Base-by-base conservation (phyloP, 1,139 yeast genomes). In the Suhomyces wounanorum region DNA sequence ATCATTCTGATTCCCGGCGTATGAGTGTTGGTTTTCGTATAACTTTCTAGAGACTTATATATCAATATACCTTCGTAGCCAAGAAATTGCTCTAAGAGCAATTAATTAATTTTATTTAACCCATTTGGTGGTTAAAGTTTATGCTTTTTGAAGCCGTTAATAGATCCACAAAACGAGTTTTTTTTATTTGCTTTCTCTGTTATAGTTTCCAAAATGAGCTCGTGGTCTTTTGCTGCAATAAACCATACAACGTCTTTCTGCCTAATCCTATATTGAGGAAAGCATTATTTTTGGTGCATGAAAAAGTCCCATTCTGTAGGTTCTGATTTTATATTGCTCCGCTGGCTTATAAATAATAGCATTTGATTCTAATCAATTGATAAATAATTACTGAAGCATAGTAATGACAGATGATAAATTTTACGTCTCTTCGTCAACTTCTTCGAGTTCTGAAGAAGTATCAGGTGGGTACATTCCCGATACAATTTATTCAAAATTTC, bases 401-500 rank as follows among this genome's bases (percentile, higher is more conserved):
- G 57, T 61, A 28, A 52, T 57, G 16, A 50, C 50, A 5, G 37
- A 59, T 28, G 21, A 57, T 13, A 40, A 28, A 31, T 14, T 43
- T 25, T 40, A 17, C 26, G 53, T 54, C 10, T 33, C 42, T 37
- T 51, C 56, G 1, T 51, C 36, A 33, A 14, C 17, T 33, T n/a
- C 36, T 33, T 33, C 48, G 5, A 45, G 54, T 26, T 36, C 41
- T 36, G 45, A 51, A n/a, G 52, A 45, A 11, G 43, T 44, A 25
- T 9, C 30, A 3, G 38, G 33, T 13, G 11, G 13, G 14, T 8
- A 10, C 2, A 9, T 5, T 16, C 36, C 30, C 18, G 55, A 56
- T 36, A 69, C 77, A n/a, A 63, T 68, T 17, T 74, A 64, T 48
- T 76, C 73, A 52, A 61, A 63, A 45, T 63, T 73, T n/a, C 59